Percentiles rank a stretch among this genome's conserved stretches.
These are phyloP conservation scores for Dryas alaskensis DNA, from an alignment of 306 rosid genomes.

Conservation along the genomic window DNA sequence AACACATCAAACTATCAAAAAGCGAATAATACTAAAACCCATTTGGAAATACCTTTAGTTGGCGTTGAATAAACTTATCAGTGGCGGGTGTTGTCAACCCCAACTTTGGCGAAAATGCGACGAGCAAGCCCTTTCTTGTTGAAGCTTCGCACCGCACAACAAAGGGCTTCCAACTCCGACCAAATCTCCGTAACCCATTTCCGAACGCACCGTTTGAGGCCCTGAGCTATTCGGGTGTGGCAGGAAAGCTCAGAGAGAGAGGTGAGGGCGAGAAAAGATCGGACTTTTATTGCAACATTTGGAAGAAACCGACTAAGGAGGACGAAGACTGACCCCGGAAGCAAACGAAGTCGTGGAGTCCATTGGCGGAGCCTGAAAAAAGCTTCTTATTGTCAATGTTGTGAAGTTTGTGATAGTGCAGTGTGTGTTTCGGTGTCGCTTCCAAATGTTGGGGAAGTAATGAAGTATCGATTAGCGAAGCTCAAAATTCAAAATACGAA, in stretches of 20 bases:
- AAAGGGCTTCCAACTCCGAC: slow-evolving; percentile 32
- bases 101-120: slow-evolving; percentile 80
- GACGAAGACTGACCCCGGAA: slow-evolving; percentile 34
- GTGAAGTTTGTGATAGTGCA: not conserved
- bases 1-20: too few relatives aligned
- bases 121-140: slow-evolving; percentile 92
- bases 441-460: not conserved
- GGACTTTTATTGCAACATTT: slow-evolving; percentile 32
- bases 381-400: not conserved
- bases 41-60: slow-evolving; percentile 66
- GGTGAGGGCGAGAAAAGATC: slow-evolving; percentile 36
- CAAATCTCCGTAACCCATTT: slow-evolving; percentile 33
- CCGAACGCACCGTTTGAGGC: slow-evolving; percentile 34
- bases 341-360: slow-evolving; percentile 46
- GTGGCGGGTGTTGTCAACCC: slow-evolving; percentile 86
- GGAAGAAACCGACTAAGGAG: slow-evolving; percentile 45
- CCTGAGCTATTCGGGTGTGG: slow-evolving; percentile 35
- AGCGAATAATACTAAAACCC: too few relatives aligned
- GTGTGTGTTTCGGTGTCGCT: not conserved
- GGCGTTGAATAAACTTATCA: slow-evolving; percentile 88
- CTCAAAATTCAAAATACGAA: not conserved
- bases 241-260: slow-evolving; percentile 30
- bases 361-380: slow-evolving; percentile 32
- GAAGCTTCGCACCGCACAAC: slow-evolving; percentile 55
- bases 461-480: not conserved